Base-by-base conservation (phyloP, 805 yeast species). In the Saturnispora quitensis region DNA sequence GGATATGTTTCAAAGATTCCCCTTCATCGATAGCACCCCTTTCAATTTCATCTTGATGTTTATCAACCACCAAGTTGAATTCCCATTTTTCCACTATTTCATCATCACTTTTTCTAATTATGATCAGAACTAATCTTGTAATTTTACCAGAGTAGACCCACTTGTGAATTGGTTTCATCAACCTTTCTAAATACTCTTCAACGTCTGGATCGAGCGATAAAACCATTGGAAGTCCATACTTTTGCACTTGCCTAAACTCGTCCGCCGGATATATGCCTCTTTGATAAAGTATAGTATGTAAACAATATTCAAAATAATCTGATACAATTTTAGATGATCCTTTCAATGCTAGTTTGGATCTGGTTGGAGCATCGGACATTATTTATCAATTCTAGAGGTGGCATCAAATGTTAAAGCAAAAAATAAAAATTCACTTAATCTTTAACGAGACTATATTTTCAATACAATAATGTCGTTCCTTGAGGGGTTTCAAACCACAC, bases 211-310 rank as follows among this genome's bases (percentile, higher is more conserved):
- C 95, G 17, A 75, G 75, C 3, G 87, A 79, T 27, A 84, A 77
- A 43, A 90, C 71, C 67, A 90, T 68, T 52, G 82, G 84, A 51
- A 90, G 67, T 20, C 87, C 96, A 66, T 88, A 91, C 62, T 88
- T 89, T 58, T 78, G 76, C 2, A 87, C 89, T 1, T 82, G 73
- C 48, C 76, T 76, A 67, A 91, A 90, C 63, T 89, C 96, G 55
- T 86, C 95, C 3, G 86, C 75, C 0, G 96, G 96, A 60, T 90
- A 90, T 18, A 90, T 82, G 0, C 95, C 96, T 49, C 98, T 71
- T 65, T 91, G 97, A 64, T 84, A 90, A 5, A 91, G 74, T 25
- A 90, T 86, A 46, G 83, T 80, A 62, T 88, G 84, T 50, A 90
- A 82, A 50, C 91, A 78, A 63, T 81, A 87, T 59, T 87, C 86